A percentile compares a stretch with the other conserved stretches of the same genome.
phyloP scores from a whole-genome alignment of 2,329 filamentous ascomycete species.

The Sporothrix dimorphospora region DNA sequence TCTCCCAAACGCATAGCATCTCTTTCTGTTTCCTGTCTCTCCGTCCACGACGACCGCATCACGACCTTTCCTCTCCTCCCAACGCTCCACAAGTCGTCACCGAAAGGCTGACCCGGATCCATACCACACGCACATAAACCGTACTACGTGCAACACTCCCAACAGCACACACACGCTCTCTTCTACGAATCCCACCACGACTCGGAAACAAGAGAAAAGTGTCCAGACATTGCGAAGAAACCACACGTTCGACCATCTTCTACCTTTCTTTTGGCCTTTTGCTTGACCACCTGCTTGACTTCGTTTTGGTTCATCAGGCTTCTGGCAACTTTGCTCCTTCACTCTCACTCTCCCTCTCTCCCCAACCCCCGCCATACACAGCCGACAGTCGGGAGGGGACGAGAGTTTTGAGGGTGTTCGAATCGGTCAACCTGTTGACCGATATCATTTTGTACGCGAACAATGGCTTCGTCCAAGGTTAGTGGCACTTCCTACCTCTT shows the following conservation, averaged over 20 bases:
- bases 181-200: too few species aligned
- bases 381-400: constrained; percentile 16
- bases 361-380: constrained; percentile 1
- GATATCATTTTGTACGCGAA: neutral
- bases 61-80: neutral
- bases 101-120: neutral
- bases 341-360: neutral
- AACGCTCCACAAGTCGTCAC: constrained; percentile 20
- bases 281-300: neutral
- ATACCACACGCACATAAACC: neutral
- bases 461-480: constrained; percentile 42
- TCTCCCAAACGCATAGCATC: neutral
- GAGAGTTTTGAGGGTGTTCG: neutral
- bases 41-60: neutral
- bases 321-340: neutral
- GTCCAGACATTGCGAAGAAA: neutral
- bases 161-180: neutral
- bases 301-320: neutral
- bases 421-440: constrained; percentile 13
- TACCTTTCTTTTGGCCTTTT: constrained; percentile 7
- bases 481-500: constrained; percentile 19
- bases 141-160: neutral
- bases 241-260: neutral
- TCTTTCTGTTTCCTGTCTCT: neutral
- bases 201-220: neutral